Conservation (phyloP, 441 rosid species). For the Adansonia gregorii region DNA sequence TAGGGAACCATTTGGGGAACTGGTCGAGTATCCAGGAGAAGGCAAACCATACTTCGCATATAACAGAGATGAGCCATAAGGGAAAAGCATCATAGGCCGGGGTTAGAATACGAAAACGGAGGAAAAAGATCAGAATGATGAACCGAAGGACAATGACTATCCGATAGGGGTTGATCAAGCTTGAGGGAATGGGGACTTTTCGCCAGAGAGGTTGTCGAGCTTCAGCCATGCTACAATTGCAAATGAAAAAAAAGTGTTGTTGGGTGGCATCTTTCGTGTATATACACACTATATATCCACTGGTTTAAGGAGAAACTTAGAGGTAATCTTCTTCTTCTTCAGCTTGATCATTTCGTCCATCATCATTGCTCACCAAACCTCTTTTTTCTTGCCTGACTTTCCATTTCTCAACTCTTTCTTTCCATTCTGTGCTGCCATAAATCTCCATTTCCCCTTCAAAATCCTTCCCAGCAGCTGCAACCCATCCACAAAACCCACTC, state of each 20-base stretch:
- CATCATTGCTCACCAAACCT: slow-evolving; percentile 66
- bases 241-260: not conserved
- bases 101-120: slow-evolving; percentile 81
- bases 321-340: slow-evolving; percentile 71
- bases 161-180: slow-evolving; percentile 86
- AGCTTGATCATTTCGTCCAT: slow-evolving; percentile 54
- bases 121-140: slow-evolving; percentile 67
- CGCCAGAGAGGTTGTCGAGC: slow-evolving; percentile 92
- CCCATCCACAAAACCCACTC: not conserved
- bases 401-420: slow-evolving; percentile 89
- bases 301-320: slow-evolving; percentile 42
- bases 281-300: too few species aligned
- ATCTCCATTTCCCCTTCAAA: slow-evolving; percentile 72
- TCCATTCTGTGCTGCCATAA: slow-evolving; percentile 75
- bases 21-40: slow-evolving; percentile 94
- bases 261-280: not conserved
- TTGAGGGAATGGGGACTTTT: slow-evolving; percentile 77
- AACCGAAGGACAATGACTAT: slow-evolving; percentile 83
- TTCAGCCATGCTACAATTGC: slow-evolving; percentile 68
- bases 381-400: slow-evolving; percentile 82
- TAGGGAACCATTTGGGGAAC: slow-evolving; percentile 91
- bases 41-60: slow-evolving; percentile 92
- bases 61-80: slow-evolving; percentile 84
- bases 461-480: slow-evolving; percentile 62
- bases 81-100: slow-evolving; percentile 88